These are phyloP conservation scores for Neonectria hederae DNA, from an alignment of 2,329 filamentous ascomycete genomes.

Conservation along the genomic window DNA sequence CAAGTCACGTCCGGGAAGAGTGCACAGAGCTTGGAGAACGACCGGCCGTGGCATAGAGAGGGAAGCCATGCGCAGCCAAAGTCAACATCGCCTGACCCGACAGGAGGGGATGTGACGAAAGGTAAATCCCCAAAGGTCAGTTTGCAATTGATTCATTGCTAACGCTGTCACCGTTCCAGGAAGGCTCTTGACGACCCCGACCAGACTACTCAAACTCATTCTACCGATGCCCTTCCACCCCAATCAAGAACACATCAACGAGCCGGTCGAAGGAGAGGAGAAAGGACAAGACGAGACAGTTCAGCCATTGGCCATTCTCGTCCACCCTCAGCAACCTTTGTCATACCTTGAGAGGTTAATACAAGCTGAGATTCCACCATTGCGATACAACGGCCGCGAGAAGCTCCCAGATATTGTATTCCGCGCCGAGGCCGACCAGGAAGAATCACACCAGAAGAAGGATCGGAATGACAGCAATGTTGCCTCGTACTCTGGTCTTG, in stretches of 20 bases:
- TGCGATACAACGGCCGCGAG: constrained; percentile 71
- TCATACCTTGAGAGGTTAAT: constrained; percentile 91
- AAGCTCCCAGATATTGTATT: constrained; percentile 81
- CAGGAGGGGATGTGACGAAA: constrained; percentile 34
- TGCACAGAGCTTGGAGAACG: constrained; percentile 39
- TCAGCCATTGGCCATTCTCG: constrained; percentile 84
- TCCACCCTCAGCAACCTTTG: constrained; percentile 90
- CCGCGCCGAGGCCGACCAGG: constrained; percentile 77
- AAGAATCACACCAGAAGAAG: constrained; percentile 53
- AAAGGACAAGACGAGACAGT: constrained; percentile 55
- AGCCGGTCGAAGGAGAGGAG: constrained; percentile 49
- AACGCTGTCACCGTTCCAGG: constrained; percentile 52
- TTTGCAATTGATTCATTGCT: neutral
- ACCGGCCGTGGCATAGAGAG: constrained; percentile 41
- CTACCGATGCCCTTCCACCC: constrained; percentile 69
- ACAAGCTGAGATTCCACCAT: constrained; percentile 82
- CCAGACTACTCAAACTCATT: constrained; percentile 81
- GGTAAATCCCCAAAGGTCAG: constrained; percentile 18
- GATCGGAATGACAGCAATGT: constrained; percentile 56
- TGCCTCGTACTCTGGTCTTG: constrained; percentile 76
- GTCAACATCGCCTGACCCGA: constrained; percentile 26
- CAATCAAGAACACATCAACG: constrained; percentile 52
- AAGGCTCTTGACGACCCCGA: constrained; percentile 83
- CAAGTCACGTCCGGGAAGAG: constrained; percentile 37
- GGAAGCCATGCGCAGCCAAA: constrained; percentile 28